Base-by-base conservation (phyloP, 257 asterid species). In the Dorcoceras hygrometricum region DNA sequence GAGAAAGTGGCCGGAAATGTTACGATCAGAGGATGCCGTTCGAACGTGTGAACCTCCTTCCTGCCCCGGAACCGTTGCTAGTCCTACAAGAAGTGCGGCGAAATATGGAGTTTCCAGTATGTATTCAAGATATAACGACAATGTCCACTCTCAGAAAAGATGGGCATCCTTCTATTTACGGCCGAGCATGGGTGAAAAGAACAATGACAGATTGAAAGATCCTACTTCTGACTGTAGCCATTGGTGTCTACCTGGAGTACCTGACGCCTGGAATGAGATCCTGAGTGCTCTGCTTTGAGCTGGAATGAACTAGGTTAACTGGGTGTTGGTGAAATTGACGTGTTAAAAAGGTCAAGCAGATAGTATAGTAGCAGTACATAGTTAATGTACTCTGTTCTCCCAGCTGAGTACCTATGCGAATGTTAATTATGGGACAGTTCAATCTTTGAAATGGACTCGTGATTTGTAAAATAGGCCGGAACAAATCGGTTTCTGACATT, bases 181-280 rank as follows among this genome's bases (percentile, higher is more conserved):
- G 76, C 20, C 71, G 76, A 19, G 83, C 79, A 2, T 75, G 18
- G 86, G 89, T 25, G 88, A 79, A 62, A 84, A 82, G 60, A 78
- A 73, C 28, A 77, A 80, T 64, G 82, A 77, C 58, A 83, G 62
- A 60, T 8, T 66, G 8, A 82, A 72, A 80, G 84, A 71, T 32
- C 72, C 68, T 36, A 67, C 62, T 53, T 80, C 89, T 23, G 98
- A 91, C 12, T 91, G 98, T 31, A 91, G 96, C 67, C 98, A 91
- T 59, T 91, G 98, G 95, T 91, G 98, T 70, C 81, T 91, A 27
- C 98, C 96, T 46, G 98, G 96, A 8, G 95, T 91, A 48, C 96
- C 95, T n/a, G 98, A 91, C 76, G 73, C 83, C 9, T 91, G 98
- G 95, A 91, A 91, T 23, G 96, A 91, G 60, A 76, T 87, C 73